These are phyloP conservation scores for Aspergillus bombycis DNA, from an alignment of 2,329 filamentous ascomycete species.

Conservation along the genomic window DNA sequence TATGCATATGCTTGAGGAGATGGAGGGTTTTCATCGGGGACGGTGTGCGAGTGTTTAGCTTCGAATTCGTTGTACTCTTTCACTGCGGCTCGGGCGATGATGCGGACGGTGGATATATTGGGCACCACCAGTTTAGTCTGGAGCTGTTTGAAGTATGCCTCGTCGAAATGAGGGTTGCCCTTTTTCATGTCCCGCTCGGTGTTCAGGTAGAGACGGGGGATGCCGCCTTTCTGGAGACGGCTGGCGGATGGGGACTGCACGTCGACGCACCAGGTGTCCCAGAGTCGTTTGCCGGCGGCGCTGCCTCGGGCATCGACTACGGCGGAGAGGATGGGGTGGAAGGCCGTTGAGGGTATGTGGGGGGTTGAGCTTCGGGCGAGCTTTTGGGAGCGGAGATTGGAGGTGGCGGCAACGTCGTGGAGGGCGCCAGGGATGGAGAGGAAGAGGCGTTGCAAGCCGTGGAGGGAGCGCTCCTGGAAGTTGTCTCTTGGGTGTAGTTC, in stretches of 20 bases:
- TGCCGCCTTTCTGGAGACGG: constrained; percentile 32
- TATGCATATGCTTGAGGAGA: not conserved
- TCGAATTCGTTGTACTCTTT: constrained; percentile 27
- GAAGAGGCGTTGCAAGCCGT: constrained; percentile 36
- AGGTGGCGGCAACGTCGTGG: constrained; percentile 28
- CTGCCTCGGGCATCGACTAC: constrained; percentile 55
- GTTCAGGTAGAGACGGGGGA: constrained; percentile 27
- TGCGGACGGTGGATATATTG: constrained; percentile 39
- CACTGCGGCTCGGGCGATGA: constrained; percentile 39
- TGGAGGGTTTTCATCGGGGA: not conserved
- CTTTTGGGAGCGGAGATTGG: constrained; percentile 16
- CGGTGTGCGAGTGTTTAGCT: not conserved
- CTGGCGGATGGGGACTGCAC: constrained; percentile 22
- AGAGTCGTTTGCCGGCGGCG: constrained; percentile 50
- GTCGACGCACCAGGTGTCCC: constrained; percentile 52
- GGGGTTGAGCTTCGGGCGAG: constrained; percentile 24
- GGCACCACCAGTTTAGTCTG: constrained; percentile 36
- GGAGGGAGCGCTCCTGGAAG: constrained; percentile 35
- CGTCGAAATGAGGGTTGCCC: constrained; percentile 32
- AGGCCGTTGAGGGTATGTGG: constrained; percentile 44
- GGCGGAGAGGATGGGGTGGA: constrained; percentile 59
- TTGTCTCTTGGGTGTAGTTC: constrained; percentile 20
- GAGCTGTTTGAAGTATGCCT: constrained; percentile 25
- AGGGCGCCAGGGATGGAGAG: constrained; percentile 36
- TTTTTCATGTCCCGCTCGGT: constrained; percentile 25